Evolutionary conservation across 257 asterid species (phyloP).

Genomic region (Ilex aquifolium): DNA sequence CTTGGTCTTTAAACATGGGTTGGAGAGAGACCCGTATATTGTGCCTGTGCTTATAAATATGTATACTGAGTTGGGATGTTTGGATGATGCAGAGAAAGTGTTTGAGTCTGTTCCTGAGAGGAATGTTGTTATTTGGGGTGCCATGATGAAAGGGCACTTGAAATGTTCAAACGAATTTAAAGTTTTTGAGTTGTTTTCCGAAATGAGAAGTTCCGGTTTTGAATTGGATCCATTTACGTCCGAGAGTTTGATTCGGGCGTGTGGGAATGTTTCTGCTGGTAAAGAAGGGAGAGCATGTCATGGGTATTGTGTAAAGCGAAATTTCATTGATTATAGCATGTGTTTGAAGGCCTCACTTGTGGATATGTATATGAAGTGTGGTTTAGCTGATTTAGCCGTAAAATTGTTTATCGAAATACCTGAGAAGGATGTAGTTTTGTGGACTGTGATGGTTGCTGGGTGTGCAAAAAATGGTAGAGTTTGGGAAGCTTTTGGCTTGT

Average conservation of each 20-base stretch:
- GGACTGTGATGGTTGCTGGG: slow-evolving; percentile 77
- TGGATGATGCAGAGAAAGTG: neutral
- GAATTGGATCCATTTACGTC: neutral
- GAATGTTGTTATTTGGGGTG: neutral
- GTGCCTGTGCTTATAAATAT: neutral
- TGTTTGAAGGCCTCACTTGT: slow-evolving; percentile 20
- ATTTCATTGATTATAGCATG: neutral
- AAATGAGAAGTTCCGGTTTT: neutral
- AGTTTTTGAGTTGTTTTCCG: neutral
- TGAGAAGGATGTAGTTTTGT: slow-evolving; percentile 57
- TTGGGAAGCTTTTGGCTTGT: neutral
- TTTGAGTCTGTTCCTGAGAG: neutral
- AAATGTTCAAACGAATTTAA: neutral
- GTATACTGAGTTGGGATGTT: neutral
- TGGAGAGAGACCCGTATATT: neutral
- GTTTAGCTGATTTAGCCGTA: slow-evolving; percentile 49
- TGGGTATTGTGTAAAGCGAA: neutral
- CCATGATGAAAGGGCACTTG: neutral
- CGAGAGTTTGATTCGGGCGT: neutral
- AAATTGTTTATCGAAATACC: slow-evolving; percentile 58
- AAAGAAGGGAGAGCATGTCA: neutral
- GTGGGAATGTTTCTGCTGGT: neutral
- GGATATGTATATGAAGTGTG: slow-evolving; percentile 52
- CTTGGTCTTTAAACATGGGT: neutral
- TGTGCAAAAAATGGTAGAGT: slow-evolving; percentile 22